Conservation (phyloP, 768 basidiomycete species). For the Kondoa subrosea region DNA sequence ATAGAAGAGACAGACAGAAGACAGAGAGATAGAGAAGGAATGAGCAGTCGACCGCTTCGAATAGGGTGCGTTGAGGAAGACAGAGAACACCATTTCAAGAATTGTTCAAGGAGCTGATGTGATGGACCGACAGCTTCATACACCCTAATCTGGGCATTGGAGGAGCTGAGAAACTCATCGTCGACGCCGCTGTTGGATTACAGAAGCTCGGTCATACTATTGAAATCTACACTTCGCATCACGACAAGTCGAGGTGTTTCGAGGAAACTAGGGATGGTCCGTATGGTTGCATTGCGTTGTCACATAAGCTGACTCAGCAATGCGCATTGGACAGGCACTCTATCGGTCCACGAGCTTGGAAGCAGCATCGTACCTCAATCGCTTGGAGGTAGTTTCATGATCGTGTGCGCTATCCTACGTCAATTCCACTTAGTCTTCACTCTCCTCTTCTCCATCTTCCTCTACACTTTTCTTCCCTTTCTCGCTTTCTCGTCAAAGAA, state of each 20-base stretch:
- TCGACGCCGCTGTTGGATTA: slow-evolving; percentile 81
- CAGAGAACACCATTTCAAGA: neutral
- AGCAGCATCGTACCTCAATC: slow-evolving; percentile 63
- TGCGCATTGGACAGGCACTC: slow-evolving; percentile 43
- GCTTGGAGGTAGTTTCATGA: slow-evolving; percentile 62
- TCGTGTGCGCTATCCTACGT: slow-evolving; percentile 70
- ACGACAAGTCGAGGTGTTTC: slow-evolving; percentile 55
- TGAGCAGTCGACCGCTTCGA: neutral
- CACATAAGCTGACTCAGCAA: neutral
- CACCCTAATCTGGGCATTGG: neutral
- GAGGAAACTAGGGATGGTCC: slow-evolving; percentile 81
- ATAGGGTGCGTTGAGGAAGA: neutral
- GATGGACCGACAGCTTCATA: neutral
- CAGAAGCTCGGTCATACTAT: slow-evolving; percentile 69
- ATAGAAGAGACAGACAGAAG: no score
- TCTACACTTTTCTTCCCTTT: slow-evolving; percentile 24
- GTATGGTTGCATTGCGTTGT: slow-evolving; percentile 23
- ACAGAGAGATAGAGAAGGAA: neutral
- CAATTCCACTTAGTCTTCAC: slow-evolving; percentile 64
- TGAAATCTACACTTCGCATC: slow-evolving; percentile 81
- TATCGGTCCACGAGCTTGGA: slow-evolving; percentile 53
- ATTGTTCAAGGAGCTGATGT: neutral
- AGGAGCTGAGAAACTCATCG: slow-evolving; percentile 84
- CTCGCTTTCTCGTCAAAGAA: slow-evolving; percentile 20
- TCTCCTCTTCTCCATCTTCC: slow-evolving; percentile 38